Percentiles rank a stretch among this genome's conserved stretches.
Evolutionary conservation across 345 rosid genomes (phyloP).

Genomic region (Hibiscus trionum): DNA sequence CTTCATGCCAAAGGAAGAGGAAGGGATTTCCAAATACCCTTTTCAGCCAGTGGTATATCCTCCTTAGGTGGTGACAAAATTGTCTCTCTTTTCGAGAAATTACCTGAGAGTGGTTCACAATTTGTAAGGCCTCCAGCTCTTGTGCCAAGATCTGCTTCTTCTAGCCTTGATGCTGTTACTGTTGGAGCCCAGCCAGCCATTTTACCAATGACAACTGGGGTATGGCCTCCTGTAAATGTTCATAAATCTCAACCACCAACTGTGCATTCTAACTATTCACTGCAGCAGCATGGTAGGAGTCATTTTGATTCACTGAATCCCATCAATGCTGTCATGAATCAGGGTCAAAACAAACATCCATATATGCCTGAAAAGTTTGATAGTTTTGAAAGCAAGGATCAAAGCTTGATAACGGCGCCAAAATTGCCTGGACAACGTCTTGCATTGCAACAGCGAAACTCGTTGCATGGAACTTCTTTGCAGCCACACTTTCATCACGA

Average conservation of each 20-base stretch:
- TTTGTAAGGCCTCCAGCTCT: constrained; percentile 29
- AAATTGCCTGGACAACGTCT: constrained; percentile 34
- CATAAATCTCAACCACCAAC: constrained; percentile 48
- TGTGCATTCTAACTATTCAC: constrained; percentile 34
- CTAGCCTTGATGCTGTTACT: constrained; percentile 32
- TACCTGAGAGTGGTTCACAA: constrained; percentile 36
- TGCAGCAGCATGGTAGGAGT: constrained; percentile 30
- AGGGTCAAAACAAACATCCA: constrained; percentile 36
- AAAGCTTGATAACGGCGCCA: constrained; percentile 23
- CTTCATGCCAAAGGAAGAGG: constrained; percentile 37
- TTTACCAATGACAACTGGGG: constrained; percentile 27
- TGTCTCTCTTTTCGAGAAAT: constrained; percentile 33
- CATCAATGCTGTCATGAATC: constrained; percentile 31
- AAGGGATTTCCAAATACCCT: constrained; percentile 36
- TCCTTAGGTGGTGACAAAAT: constrained; percentile 35
- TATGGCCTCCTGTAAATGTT: constrained; percentile 51
- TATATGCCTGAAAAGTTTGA: constrained; percentile 41
- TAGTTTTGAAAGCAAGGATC: constrained; percentile 36
- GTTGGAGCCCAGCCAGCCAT: constrained; percentile 24
- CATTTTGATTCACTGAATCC: constrained; percentile 43
- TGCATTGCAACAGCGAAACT: constrained; percentile 46
- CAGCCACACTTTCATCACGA: constrained; percentile 41
- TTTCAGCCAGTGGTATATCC: constrained; percentile 35
- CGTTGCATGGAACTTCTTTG: constrained; percentile 32
- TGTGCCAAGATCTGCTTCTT: constrained; percentile 36